These are phyloP conservation scores for Rubroshorea leprosula DNA, from an alignment of 345 rosid species.

Conservation along the genomic window DNA sequence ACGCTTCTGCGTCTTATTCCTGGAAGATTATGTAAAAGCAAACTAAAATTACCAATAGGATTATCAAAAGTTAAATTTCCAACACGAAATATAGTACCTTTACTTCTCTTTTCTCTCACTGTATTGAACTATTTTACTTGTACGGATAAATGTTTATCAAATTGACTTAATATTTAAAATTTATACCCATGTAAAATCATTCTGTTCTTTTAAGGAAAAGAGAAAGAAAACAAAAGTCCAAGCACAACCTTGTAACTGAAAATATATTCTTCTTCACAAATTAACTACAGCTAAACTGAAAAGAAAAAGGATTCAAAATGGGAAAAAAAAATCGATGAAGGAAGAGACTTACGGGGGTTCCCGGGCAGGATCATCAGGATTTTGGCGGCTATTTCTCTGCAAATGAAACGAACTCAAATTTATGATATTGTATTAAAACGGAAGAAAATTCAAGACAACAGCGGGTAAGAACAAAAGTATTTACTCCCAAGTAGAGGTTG, in stretches of 20 bases:
- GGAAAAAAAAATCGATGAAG: no score
- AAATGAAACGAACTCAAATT: conserved; percentile 2
- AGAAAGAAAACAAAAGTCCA: no score
- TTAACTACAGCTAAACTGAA: neutral
- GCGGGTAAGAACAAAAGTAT: neutral
- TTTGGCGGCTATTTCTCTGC: conserved; percentile 73
- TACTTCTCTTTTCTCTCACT: neutral
- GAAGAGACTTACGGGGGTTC: conserved; percentile 67
- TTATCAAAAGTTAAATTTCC: neutral
- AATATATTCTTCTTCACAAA: neutral
- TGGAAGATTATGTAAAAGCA: conserved; percentile 16
- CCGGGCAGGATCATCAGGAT: conserved; percentile 60
- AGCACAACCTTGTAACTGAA: no score
- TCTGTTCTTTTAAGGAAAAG: no score
- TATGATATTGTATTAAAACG: neutral
- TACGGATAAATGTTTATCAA: neutral
- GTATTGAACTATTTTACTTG: no score
- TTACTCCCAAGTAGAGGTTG: conserved; percentile 84
- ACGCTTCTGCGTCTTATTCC: conserved; percentile 89
- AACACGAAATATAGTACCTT: neutral
- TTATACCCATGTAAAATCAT: neutral
- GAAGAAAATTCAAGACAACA: neutral
- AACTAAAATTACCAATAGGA: neutral
- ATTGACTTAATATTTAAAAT: neutral
- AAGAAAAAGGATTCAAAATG: neutral